Percentiles rank a stretch among this genome's conserved stretches.
Conservation (phyloP, 2,329 filamentous ascomycete genomes). For the Colletotrichum eremochloae region DNA sequence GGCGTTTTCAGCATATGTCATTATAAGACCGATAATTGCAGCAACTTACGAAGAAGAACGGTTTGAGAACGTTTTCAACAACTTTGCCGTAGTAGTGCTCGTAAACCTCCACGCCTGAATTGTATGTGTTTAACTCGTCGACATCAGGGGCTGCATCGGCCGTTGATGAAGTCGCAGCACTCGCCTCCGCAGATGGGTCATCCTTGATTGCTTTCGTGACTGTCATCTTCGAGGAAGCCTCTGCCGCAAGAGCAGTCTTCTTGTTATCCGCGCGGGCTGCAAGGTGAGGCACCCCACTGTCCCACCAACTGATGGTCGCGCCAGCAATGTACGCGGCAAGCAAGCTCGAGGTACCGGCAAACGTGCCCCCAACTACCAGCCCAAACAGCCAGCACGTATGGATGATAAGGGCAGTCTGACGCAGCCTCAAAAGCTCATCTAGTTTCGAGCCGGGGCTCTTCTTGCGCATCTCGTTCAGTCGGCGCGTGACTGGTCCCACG, state of each 20-base stretch:
- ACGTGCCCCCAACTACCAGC: constrained; percentile 64
- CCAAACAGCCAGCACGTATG: constrained; percentile 65
- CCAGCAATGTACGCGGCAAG: constrained; percentile 75
- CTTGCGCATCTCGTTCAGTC: constrained; percentile 51
- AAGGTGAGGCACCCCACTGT: constrained; percentile 52
- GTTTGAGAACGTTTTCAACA: constrained; percentile 69
- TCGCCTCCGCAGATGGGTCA: background rate
- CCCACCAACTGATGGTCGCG: constrained; percentile 71
- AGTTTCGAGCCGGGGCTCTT: constrained; percentile 44
- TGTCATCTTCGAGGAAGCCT: background rate
- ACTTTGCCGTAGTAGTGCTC: constrained; percentile 56
- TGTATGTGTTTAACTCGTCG: background rate
- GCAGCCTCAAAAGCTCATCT: constrained; percentile 46
- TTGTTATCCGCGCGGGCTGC: background rate
- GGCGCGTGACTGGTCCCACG: constrained; percentile 56
- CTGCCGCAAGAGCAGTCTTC: background rate
- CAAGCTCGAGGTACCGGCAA: constrained; percentile 73
- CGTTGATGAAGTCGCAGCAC: background rate
- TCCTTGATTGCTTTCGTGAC: background rate
- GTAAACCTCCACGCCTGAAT: constrained; percentile 48
- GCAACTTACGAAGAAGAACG: constrained; percentile 77
- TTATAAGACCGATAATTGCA: background rate
- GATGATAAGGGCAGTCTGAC: constrained; percentile 56
- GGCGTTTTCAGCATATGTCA: constrained; percentile 3
- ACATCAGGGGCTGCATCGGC: background rate